These are phyloP conservation scores for Aspergillus sp. DNA, from an alignment of 2,329 filamentous ascomycete genomes.

Conservation along the genomic window DNA sequence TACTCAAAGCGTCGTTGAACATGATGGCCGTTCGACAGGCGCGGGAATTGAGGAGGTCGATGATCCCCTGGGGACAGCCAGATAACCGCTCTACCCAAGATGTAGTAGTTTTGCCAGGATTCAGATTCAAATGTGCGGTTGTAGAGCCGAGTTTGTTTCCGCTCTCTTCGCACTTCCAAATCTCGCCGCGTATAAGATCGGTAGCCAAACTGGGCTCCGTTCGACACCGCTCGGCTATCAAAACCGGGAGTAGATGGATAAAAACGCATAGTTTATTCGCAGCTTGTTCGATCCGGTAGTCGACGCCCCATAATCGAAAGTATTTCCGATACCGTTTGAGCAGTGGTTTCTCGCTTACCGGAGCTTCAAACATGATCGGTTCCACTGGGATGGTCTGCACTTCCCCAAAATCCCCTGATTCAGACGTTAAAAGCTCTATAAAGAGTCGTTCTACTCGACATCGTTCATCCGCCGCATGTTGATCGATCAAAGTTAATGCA, in stretches of 20 bases:
- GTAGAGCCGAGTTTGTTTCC: slow-evolving; percentile 4
- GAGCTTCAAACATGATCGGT: slow-evolving; percentile 60
- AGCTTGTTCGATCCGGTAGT: slow-evolving; percentile 46
- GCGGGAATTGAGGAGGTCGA: slow-evolving; percentile 54
- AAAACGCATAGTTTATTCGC: slow-evolving; percentile 5
- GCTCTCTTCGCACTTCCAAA: slow-evolving; percentile 58
- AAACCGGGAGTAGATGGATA: slow-evolving; percentile 57
- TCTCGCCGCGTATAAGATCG: slow-evolving; percentile 66
- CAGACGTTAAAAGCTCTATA: slow-evolving; percentile 41
- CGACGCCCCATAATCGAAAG: slow-evolving; percentile 70
- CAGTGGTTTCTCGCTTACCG: slow-evolving; percentile 52
- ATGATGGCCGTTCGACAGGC: slow-evolving; percentile 45
- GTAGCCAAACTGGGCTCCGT: slow-evolving; percentile 65
- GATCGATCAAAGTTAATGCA: slow-evolving; percentile 71
- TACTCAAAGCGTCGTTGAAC: slow-evolving; percentile 42
- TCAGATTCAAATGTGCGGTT: not conserved
- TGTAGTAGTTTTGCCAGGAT: not conserved
- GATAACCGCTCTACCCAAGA: slow-evolving; percentile 58
- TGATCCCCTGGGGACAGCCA: slow-evolving; percentile 64
- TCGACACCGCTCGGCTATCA: slow-evolving; percentile 69
- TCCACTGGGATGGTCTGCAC: slow-evolving; percentile 21
- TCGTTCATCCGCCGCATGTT: slow-evolving; percentile 91
- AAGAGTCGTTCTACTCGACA: slow-evolving; percentile 71
- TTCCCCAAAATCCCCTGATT: not conserved
- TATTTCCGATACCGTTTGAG: slow-evolving; percentile 49